A percentile compares a stretch with the other conserved stretches of the same genome.
Evolutionary conservation across 345 rosid genomes (phyloP).

Genomic region (Gossypium arboreum): DNA sequence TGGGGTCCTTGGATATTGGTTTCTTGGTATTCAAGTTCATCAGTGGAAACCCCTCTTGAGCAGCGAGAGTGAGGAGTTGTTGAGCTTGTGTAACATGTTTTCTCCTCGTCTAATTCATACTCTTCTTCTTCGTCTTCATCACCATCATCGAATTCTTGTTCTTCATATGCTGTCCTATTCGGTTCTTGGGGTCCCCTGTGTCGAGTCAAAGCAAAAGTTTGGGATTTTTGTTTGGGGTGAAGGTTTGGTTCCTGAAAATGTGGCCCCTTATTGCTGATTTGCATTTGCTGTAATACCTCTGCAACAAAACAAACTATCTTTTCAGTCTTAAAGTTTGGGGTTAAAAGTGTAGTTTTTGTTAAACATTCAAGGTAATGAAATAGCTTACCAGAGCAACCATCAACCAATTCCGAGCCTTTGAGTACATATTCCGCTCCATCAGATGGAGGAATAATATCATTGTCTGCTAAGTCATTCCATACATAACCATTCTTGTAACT

Average conservation of each 20-base stretch:
- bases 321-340: neutral
- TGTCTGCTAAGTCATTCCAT: slow-evolving; percentile 87
- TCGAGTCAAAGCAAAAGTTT: slow-evolving; percentile 15
- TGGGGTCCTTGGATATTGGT: slow-evolving; percentile 8
- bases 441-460: slow-evolving; percentile 65
- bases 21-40: slow-evolving; percentile 50
- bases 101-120: slow-evolving; percentile 57
- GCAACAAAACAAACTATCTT: neutral
- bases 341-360: neutral
- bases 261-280: slow-evolving; percentile 21
- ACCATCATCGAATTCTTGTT: slow-evolving; percentile 15
- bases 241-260: slow-evolving; percentile 36
- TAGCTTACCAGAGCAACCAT: slow-evolving; percentile 43
- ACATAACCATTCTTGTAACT: slow-evolving; percentile 89
- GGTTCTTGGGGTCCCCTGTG: slow-evolving; percentile 28
- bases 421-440: slow-evolving; percentile 84
- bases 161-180: slow-evolving; percentile 15
- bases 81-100: slow-evolving; percentile 73
- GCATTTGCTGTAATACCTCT: slow-evolving; percentile 40
- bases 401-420: slow-evolving; percentile 81
- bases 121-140: slow-evolving; percentile 44
- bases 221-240: slow-evolving; percentile 37
- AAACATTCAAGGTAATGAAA: neutral
- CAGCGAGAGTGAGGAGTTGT: slow-evolving; percentile 84
- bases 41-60: slow-evolving; percentile 75